A percentile compares a stretch with the other conserved stretches of the same genome.
phyloP scores from a whole-genome alignment of 129 eudicot species.

The Deinandra increscens region DNA sequence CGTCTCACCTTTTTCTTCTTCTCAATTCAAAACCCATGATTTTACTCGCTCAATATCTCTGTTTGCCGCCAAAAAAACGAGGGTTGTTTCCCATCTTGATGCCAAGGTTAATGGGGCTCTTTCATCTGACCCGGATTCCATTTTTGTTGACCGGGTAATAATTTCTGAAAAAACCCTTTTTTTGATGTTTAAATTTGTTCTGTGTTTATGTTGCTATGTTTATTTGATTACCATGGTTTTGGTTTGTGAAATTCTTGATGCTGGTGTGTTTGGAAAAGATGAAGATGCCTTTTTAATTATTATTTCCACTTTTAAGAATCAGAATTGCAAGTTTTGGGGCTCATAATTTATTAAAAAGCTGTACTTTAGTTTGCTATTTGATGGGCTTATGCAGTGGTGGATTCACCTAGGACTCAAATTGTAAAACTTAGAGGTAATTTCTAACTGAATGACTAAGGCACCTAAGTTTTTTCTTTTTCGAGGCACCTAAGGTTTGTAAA shows the following conservation, averaged over 20 bases:
- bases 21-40: slow-evolving; percentile 29
- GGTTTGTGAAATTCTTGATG: not conserved
- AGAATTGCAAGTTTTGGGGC: not conserved
- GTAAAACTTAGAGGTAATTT: too few species aligned
- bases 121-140: slow-evolving; percentile 73
- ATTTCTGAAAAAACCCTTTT: not conserved
- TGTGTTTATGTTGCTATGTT: slow-evolving; percentile 6
- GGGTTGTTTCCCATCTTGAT: slow-evolving; percentile 66
- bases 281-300: too few species aligned
- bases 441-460: too few species aligned
- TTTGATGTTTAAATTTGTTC: not conserved
- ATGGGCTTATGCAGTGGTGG: too few species aligned
- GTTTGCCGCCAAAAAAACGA: slow-evolving; percentile 42
- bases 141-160: slow-evolving; percentile 77
- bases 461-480: too few species aligned
- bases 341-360: too few species aligned
- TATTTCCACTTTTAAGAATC: not conserved
- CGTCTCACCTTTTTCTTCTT: slow-evolving; percentile 16
- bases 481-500: too few species aligned
- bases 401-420: too few species aligned
- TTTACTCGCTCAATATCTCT: slow-evolving; percentile 30
- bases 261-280: not conserved
- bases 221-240: not conserved
- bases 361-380: too few species aligned
- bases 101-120: slow-evolving; percentile 73